phyloP scores from a whole-genome alignment of 768 basidiomycete genomes.

The Hygrophorus russula region DNA sequence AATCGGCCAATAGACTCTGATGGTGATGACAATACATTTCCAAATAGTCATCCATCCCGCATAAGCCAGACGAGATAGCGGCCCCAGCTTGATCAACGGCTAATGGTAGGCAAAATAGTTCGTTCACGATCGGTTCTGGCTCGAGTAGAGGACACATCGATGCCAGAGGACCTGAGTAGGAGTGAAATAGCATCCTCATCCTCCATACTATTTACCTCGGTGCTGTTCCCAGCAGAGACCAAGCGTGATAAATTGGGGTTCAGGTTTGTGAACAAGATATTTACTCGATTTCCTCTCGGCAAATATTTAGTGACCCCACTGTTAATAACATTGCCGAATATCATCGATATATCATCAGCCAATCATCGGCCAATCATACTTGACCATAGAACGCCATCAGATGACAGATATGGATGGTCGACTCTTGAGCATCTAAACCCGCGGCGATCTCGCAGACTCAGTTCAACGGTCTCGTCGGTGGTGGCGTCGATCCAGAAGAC shows the following conservation, averaged over 20 bases:
- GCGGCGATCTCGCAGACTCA: constrained; percentile 6
- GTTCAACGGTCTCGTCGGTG: constrained; percentile 8
- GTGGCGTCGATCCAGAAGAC: constrained; percentile 16
- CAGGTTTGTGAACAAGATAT: constrained; percentile 12
- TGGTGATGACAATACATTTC: constrained; percentile 5
- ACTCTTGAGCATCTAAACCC: neutral
- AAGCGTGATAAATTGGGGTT: constrained; percentile 6
- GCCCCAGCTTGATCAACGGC: constrained; percentile 13
- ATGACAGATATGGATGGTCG: constrained; percentile 1
- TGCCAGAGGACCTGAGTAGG: constrained; percentile 9
- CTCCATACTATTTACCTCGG: constrained; percentile 9
- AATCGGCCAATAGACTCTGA: constrained; percentile 7
- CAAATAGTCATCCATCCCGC: constrained; percentile 6
- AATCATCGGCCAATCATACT: constrained; percentile 8
- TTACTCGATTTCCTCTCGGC: constrained; percentile 11
- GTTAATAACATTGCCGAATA: constrained; percentile 14
- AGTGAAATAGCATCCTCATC: constrained; percentile 10
- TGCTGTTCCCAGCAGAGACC: neutral
- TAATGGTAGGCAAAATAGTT: constrained; percentile 4
- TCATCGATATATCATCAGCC: constrained; percentile 13
- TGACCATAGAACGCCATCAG: constrained; percentile 8
- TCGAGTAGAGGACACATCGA: neutral
- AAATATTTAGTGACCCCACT: constrained; percentile 5
- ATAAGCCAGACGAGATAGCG: constrained; percentile 8
- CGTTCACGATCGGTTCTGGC: constrained; percentile 6